Evolutionary conservation across 2,329 filamentous ascomycete genomes (phyloP).

Genomic region (Dactylellina sp.): DNA sequence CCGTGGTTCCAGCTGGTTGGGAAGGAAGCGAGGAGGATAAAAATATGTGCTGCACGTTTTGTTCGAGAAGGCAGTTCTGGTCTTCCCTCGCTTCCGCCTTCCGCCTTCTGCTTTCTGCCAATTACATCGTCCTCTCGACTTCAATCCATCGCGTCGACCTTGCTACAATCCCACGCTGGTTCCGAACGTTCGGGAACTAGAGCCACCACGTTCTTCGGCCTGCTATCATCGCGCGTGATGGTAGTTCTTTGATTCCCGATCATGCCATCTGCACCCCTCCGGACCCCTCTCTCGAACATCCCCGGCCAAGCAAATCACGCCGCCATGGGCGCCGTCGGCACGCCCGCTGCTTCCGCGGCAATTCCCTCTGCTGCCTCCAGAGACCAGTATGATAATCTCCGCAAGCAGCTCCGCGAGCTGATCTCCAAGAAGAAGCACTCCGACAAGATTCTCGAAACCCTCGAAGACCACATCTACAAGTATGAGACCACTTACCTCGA

Average conservation of each 20-base stretch:
- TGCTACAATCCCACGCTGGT: background rate
- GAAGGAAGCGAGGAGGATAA: constrained; percentile 10
- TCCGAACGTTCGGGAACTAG: background rate
- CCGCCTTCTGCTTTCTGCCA: constrained; percentile 29
- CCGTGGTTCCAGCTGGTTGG: constrained; percentile 12
- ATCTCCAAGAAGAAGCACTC: constrained; percentile 60
- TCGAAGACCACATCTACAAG: constrained; percentile 85
- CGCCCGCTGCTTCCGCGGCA: constrained; percentile 36
- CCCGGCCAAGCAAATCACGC: constrained; percentile 37
- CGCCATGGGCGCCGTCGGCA: constrained; percentile 48
- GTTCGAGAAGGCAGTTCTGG: constrained; percentile 33
- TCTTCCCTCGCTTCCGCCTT: constrained; percentile 36
- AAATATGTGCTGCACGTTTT: too few species aligned
- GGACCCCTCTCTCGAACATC: constrained; percentile 37
- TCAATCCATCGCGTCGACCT: constrained; percentile 40
- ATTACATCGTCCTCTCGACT: constrained; percentile 11
- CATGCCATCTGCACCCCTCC: constrained; percentile 45
- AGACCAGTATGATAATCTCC: constrained; percentile 60
- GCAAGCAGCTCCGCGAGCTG: constrained; percentile 61
- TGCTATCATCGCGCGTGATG: constrained; percentile 15
- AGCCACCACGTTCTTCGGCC: background rate
- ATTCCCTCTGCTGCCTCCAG: constrained; percentile 45
- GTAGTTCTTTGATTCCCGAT: background rate
- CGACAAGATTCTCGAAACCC: constrained; percentile 70
- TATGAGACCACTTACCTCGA: constrained; percentile 91